Conservation (phyloP, 2,329 filamentous ascomycete genomes). For the Aspergillus fumigatiaffinis region DNA sequence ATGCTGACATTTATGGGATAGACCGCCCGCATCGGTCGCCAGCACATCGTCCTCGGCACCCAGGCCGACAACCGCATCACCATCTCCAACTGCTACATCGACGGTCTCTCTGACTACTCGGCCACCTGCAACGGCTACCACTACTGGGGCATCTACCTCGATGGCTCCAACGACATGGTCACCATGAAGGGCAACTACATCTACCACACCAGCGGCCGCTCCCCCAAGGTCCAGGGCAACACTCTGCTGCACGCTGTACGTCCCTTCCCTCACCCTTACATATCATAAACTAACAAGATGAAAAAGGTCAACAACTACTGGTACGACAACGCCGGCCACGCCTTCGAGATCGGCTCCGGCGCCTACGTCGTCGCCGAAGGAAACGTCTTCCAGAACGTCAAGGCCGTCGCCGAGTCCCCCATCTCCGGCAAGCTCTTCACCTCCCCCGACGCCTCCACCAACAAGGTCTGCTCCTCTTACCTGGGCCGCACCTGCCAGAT, state of each 20-base stretch:
- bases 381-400: conserved; percentile 55
- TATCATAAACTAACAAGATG: neutral
- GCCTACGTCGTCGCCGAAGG: conserved; percentile 51
- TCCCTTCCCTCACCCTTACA: neutral
- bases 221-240: conserved; percentile 54
- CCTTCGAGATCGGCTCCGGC: conserved; percentile 28
- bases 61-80: conserved; percentile 52
- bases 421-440: conserved; percentile 39
- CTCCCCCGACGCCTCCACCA: conserved; percentile 28
- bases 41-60: conserved; percentile 58
- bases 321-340: neutral
- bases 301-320: neutral
- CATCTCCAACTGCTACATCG: conserved; percentile 57
- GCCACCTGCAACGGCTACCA: conserved; percentile 56
- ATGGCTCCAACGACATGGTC: conserved; percentile 53
- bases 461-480: conserved; percentile 40
- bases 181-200: conserved; percentile 61
- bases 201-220: conserved; percentile 55
- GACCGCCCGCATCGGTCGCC: conserved; percentile 55
- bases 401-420: conserved; percentile 35
- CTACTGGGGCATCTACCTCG: conserved; percentile 59
- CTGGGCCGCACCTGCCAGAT: conserved; percentile 49
- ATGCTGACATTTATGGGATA: conserved; percentile 13
- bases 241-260: conserved; percentile 53
- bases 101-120: conserved; percentile 52